Evolutionary conservation across 306 rosid species (phyloP), one percentile per base, ranked within the genome.

Genomic region (Herpetospermum pedunculosum): DNA sequence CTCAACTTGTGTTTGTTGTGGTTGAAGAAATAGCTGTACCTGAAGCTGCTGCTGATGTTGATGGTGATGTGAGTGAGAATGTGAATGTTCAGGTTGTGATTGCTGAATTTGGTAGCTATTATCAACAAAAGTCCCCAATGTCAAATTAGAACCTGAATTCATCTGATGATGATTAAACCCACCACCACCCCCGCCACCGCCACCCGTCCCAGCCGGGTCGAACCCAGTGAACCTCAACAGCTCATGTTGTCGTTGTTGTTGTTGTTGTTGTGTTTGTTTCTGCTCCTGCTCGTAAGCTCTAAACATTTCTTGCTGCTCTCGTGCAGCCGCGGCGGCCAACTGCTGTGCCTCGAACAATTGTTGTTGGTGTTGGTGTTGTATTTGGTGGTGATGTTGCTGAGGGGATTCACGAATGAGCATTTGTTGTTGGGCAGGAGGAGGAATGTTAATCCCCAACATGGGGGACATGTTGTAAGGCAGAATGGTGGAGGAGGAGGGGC

Each of bases 331-430:
- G 0, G 80, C 91, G 0, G 90, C 96, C 71, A 90, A 23, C 12
- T 93, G 98, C 58, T 93, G 97, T 1, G 88, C 89, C 40, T 90
- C 97, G 9, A 80, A 79, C 48, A 88, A 78, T 77, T 88, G 94
- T 29, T 84, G 87, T 10, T 62, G 85, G 1, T 81, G 59, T n/a
- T 84, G 19, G 15, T 75, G 86, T 1, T 81, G 83, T 2, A 64
- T 52, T 26, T 70, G 81, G 0, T 68, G 83, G 6, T 54, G 83
- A 9, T 78, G 82, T 1, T 19, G 85, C 25, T 57, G 83, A 6
- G 83, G 89, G 0, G 85, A 64, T 1, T 92, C 94, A 5, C 93
- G 83, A 73, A 92, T 79, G 80, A 86, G 18, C 78, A 89, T 26
- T 46, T 80, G 87, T 0, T 77, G 84, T 1, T 0, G 21, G 53